Evolutionary conservation across 352 stramenopile species (phyloP).

Genomic region (Phytophthora tubulina): DNA sequence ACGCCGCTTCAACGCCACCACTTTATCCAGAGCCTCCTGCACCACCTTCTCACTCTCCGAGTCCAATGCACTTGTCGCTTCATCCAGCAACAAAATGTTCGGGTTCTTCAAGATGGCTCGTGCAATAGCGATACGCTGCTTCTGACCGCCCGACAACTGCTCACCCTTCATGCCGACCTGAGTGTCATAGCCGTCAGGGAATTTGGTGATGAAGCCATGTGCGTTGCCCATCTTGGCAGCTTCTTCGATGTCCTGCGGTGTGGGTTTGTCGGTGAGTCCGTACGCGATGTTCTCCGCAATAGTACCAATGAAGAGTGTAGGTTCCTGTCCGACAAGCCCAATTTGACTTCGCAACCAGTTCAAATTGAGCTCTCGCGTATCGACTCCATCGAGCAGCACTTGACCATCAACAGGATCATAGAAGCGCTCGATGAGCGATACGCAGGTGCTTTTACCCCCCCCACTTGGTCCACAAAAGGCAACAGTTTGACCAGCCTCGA

Average conservation of each 20-base stretch:
- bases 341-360: conserved; percentile 63
- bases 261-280: conserved; percentile 46
- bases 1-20: conserved; percentile 59
- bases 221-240: conserved; percentile 94
- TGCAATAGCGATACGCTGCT: conserved; percentile 92
- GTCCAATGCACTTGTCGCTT: conserved; percentile 92
- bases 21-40: conserved; percentile 78
- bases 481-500: conserved; percentile 70
- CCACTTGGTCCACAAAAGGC: conserved; percentile 63
- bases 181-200: conserved; percentile 93
- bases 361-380: conserved; percentile 76
- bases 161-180: conserved; percentile 95
- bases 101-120: conserved; percentile 92
- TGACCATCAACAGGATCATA: conserved; percentile 64
- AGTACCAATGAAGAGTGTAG: conserved; percentile 66
- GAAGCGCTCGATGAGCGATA: conserved; percentile 65
- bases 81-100: conserved; percentile 91
- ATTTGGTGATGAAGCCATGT: conserved; percentile 91
- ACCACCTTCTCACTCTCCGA: conserved; percentile 85
- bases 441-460: conserved; percentile 55
- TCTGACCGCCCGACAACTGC: conserved; percentile 75
- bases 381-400: conserved; percentile 80
- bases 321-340: conserved; percentile 69
- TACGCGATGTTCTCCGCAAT: conserved; percentile 72
- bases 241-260: conserved; percentile 73